Base-by-base conservation (phyloP, 176 grass and related monocot species). In the Rhynchospora tenuis region DNA sequence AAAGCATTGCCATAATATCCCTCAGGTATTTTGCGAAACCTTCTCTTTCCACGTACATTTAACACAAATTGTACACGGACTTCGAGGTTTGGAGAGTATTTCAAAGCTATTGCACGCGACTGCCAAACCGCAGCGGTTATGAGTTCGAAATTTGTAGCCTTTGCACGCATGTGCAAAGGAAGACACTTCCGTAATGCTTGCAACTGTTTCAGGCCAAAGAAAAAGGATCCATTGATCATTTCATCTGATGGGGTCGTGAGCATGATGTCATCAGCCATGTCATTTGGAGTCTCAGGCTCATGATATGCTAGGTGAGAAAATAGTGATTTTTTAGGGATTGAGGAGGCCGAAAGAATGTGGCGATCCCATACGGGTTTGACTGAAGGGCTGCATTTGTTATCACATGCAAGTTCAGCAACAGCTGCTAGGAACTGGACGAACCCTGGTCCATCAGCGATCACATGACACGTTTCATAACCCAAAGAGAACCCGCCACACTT, bases 401-500 rank as follows among this genome's bases (percentile, higher is more conserved):
- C 89, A 10, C 93, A 38, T 3, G 89, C 89, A n/a, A 96, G 17
- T 74, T 96, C 93, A 48, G 87, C 88, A 29, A 93, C 17, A 54
- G 80, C 85, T 64, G 84, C 87, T 67, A 90, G 84, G 89, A 96
- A 96, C 76, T 93, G 91, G 87, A 91, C 88, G 1, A 75, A 85
- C 0, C 93, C 93, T 0, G 87, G 87, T 0, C 89, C 93, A 87
- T 93, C 93, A 12, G 73, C 85, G 0, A 89, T 14, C 86, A 59
- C 84, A 88, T 96, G 93, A 64, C 87, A 89, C 85, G 93, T 86
- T 0, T 91, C 54, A 83, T 87, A 89, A 1, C 90, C 93, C 14
- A 96, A 93, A 66, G 87, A 71, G 88, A 96, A 96, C 0, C 90
- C 90, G 0, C 90, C 93, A 6, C 93, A 95, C n/a, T 19, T 58